Percentiles rank a stretch among this genome's conserved stretches.
phyloP scores from a whole-genome alignment of 2,329 filamentous ascomycete genomes.

The Chrysoporthe puriensis region DNA sequence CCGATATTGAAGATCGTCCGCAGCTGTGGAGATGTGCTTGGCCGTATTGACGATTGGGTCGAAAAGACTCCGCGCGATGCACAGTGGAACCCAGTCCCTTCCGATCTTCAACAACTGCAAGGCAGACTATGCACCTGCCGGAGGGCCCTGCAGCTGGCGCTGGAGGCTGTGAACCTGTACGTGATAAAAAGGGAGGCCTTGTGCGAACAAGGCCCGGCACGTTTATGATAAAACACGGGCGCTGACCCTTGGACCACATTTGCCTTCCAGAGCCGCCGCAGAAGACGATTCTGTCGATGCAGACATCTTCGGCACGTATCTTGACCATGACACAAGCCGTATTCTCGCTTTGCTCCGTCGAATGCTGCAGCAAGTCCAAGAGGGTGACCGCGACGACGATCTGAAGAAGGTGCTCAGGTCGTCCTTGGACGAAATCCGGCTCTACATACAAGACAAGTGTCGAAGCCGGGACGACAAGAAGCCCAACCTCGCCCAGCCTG shows the following conservation, averaged over 20 bases:
- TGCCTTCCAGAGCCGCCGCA: conserved; percentile 6
- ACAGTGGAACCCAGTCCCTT: conserved; percentile 10
- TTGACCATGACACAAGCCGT: conserved; percentile 23
- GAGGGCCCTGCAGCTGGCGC: conserved; percentile 23
- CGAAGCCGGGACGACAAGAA: not conserved
- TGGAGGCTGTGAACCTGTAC: conserved; percentile 27
- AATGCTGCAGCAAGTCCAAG: conserved; percentile 20
- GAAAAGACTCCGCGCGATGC: conserved; percentile 13
- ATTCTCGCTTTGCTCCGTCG: conserved; percentile 20
- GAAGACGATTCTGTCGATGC: conserved; percentile 19
- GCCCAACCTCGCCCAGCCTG: not conserved
- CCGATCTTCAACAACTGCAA: conserved; percentile 17
- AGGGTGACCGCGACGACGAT: conserved; percentile 5
- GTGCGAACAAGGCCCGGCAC: too few relatives aligned
- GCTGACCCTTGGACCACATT: not conserved
- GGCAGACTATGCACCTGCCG: conserved; percentile 23
- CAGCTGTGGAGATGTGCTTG: conserved; percentile 24
- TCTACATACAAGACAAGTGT: conserved; percentile 19
- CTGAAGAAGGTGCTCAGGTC: conserved; percentile 14
- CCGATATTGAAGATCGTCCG: conserved; percentile 21
- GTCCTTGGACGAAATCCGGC: conserved; percentile 19
- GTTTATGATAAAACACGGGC: not conserved
- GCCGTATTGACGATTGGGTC: conserved; percentile 20
- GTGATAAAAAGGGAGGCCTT: not conserved
- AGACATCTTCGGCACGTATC: conserved; percentile 14